Conservation (phyloP, 2,329 filamentous ascomycete genomes). For the Cadophora sp. region DNA sequence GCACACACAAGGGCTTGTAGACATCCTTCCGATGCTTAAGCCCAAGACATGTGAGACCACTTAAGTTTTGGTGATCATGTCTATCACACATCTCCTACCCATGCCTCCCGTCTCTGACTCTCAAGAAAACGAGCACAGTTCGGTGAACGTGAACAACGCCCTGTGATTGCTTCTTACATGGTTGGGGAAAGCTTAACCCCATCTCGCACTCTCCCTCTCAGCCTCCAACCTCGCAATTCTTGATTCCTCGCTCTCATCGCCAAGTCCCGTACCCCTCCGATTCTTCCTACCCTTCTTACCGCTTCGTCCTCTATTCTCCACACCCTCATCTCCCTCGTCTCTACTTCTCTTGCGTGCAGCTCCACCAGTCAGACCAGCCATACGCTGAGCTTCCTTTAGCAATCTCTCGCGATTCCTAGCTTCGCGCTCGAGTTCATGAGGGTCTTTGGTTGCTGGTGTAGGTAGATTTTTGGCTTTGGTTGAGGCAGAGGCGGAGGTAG, state of each 20-base stretch:
- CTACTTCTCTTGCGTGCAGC: conserved; percentile 51
- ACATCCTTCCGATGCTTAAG: too few relatives aligned
- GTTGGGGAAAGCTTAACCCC: too few relatives aligned
- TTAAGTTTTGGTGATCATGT: not conserved
- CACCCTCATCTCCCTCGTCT: conserved; percentile 55
- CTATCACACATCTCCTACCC: not conserved
- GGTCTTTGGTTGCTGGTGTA: conserved; percentile 34
- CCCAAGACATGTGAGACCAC: not conserved
- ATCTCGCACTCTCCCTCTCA: conserved; percentile 59
- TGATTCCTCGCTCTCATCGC: conserved; percentile 42
- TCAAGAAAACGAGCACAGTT: not conserved
- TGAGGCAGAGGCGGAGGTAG: conserved; percentile 2
- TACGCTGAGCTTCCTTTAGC: conserved; percentile 71
- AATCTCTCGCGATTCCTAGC: conserved; percentile 69
- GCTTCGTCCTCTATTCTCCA: conserved; percentile 49
- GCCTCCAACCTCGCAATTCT: conserved; percentile 56
- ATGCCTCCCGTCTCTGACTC: not conserved
- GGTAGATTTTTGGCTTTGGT: conserved; percentile 20
- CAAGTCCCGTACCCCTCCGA: conserved; percentile 32
- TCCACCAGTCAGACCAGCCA: conserved; percentile 57
- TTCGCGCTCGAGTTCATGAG: conserved; percentile 72
- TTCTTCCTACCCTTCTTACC: conserved; percentile 55
- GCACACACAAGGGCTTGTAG: too few relatives aligned
- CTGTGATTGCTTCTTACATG: too few relatives aligned
- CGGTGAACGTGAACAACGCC: too few relatives aligned